Conservation (phyloP, 495 filamentous ascomycete genomes). For the Elasticomyces elasticus region DNA sequence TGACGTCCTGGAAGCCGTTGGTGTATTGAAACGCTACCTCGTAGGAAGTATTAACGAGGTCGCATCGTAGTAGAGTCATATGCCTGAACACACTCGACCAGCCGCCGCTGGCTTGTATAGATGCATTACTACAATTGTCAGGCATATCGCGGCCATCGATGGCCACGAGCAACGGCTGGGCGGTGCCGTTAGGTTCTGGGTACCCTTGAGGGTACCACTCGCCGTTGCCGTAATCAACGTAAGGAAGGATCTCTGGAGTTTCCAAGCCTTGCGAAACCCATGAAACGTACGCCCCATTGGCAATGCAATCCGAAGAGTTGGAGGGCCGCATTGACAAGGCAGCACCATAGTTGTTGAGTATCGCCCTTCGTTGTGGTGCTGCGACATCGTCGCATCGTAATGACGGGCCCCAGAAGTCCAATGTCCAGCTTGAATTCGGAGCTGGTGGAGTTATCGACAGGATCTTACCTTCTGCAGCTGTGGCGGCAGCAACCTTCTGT, state of each 20-base stretch:
- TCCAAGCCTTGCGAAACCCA: no score
- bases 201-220: no score
- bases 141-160: background rate
- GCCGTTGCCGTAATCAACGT: no score
- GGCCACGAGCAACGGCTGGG: background rate
- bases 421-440: slow-evolving; percentile 1
- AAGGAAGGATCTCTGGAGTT: no score
- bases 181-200: background rate
- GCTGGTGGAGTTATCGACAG: slow-evolving; percentile 1
- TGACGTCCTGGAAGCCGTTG: background rate
- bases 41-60: background rate
- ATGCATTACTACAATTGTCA: background rate
- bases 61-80: background rate
- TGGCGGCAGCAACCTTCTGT: background rate
- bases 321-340: background rate
- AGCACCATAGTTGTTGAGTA: background rate
- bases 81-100: background rate
- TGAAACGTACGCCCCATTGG: background rate
- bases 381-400: background rate
- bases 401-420: background rate
- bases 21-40: background rate
- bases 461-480: background rate
- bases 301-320: background rate
- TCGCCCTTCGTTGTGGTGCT: background rate
- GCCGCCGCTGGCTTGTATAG: background rate